Evolutionary conservation across 1,284 basidiomycete species (phyloP), one percentile per base, ranked within the genome.

Genomic region (Cryptococcus amylolentus): DNA sequence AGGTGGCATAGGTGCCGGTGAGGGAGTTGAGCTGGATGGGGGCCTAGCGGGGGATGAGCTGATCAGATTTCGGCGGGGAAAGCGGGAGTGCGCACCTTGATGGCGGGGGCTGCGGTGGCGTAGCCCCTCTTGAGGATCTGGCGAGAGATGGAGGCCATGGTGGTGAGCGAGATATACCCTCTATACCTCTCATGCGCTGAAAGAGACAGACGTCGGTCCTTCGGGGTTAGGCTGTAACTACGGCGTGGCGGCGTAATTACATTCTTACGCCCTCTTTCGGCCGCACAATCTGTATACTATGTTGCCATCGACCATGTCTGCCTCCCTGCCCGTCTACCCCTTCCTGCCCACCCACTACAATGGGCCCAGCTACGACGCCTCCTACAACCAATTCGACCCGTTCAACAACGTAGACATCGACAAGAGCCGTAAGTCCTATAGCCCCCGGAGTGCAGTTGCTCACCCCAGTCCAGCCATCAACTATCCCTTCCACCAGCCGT

Each of bases 1-100:
- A 95, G 58, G 89, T 88, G 62, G 96, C 95, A 80, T 99, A 98
- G 80, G 97, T 98, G 77, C 77, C 77, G 51, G 77, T 72, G 47
- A 79, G 72, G 49, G 77, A 76, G 71, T 77, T 77, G 70, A 79
- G 76, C 71, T 76, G 75, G 63, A 79, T 55, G 49, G 77, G 77
- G 42, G 75, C 67, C 77, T 79, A 35, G 62, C n/a, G 12, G 14
- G 20, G 45, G 3, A 20, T 20, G 20, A n/a, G 40, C 42, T 38
- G 49, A n/a, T 48, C 20, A 6, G 45, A 8, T 16, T 4, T 9
- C 7, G 14, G 23, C 16, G 18, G 20, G 39, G 40, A 5, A 23
- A 52, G 42, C 16, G 27, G 41, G 14, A n/a, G 13, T 52, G 67
- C 74, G 52, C 60, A 77, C 75, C 73, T 78, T 78, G 66, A 77